Percentiles rank a stretch among this genome's conserved stretches.
Evolutionary conservation across 2,329 filamentous ascomycete genomes (phyloP).

Genomic region (Sporothrix humicola): DNA sequence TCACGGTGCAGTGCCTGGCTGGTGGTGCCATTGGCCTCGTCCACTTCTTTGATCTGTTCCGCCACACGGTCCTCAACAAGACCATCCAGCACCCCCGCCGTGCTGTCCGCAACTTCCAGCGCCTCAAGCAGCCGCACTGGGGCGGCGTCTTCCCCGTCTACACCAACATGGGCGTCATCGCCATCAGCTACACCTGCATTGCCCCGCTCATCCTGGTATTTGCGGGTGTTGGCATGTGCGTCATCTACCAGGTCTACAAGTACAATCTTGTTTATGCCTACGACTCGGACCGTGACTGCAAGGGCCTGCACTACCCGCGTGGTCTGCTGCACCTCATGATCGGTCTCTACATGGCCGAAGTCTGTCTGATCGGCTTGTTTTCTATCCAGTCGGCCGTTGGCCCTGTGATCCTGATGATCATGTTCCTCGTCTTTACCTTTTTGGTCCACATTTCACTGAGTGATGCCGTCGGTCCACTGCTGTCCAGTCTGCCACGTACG

Average conservation of each 20-base stretch:
- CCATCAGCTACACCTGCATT: constrained; percentile 81
- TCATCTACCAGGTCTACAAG: constrained; percentile 84
- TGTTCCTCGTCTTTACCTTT: constrained; percentile 76
- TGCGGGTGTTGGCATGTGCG: constrained; percentile 73
- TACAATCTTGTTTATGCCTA: constrained; percentile 87
- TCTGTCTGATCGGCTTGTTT: constrained; percentile 83
- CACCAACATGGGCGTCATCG: constrained; percentile 75
- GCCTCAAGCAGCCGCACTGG: constrained; percentile 72
- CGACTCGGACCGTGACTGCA: constrained; percentile 80
- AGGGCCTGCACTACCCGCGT: constrained; percentile 84
- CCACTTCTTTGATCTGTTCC: constrained; percentile 66
- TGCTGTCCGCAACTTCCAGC: constrained; percentile 76
- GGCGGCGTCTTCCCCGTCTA: constrained; percentile 77
- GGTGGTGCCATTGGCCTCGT: constrained; percentile 75
- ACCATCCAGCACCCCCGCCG: constrained; percentile 81
- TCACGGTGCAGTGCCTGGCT: constrained; percentile 81
- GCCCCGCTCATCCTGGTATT: constrained; percentile 83
- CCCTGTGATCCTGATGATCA: constrained; percentile 74
- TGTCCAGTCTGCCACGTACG: constrained; percentile 73
- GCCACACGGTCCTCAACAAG: constrained; percentile 63
- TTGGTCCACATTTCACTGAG: constrained; percentile 78
- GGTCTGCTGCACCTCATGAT: constrained; percentile 85
- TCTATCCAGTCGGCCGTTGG: constrained; percentile 69
- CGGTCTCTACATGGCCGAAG: constrained; percentile 78
- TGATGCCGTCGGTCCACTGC: constrained; percentile 71